phyloP scores from a whole-genome alignment of 768 basidiomycete genomes.

The Trametes meyenii region DNA sequence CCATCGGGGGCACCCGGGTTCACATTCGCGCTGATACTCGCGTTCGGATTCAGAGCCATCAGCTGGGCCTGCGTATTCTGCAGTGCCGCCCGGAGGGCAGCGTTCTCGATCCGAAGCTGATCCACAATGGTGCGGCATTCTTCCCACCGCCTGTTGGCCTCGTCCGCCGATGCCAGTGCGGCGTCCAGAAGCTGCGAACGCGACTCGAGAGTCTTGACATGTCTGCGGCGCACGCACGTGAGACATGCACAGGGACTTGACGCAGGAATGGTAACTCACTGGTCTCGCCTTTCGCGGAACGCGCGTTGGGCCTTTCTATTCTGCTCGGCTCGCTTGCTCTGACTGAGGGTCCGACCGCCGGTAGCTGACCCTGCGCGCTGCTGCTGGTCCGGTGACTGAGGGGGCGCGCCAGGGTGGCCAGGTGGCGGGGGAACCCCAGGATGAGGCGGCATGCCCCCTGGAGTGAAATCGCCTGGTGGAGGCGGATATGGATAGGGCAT shows the following conservation, averaged over 20 bases:
- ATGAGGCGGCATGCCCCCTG: constrained; percentile 48
- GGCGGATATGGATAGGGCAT: constrained; percentile 46
- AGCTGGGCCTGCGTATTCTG: constrained; percentile 41
- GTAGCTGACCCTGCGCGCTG: neutral
- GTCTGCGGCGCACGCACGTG: constrained; percentile 45
- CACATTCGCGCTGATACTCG: constrained; percentile 7
- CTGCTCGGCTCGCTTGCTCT: constrained; percentile 89
- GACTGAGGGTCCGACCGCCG: constrained; percentile 63
- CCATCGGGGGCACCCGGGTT: constrained; percentile 4
- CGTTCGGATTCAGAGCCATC: constrained; percentile 23
- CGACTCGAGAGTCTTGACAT: constrained; percentile 85
- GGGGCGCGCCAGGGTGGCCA: constrained; percentile 20
- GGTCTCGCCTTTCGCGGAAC: constrained; percentile 87
- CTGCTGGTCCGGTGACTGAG: constrained; percentile 20
- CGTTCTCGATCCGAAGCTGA: constrained; percentile 82
- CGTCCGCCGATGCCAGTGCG: constrained; percentile 83
- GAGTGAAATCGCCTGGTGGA: constrained; percentile 53
- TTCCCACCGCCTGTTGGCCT: constrained; percentile 88
- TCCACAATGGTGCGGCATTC: constrained; percentile 90
- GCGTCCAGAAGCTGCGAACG: constrained; percentile 85
- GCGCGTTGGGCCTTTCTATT: constrained; percentile 94
- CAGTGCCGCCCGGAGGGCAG: constrained; percentile 73
- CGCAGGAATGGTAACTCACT: constrained; percentile 51
- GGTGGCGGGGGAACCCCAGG: constrained; percentile 31
- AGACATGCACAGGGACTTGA: constrained; percentile 13